Evolutionary conservation across 805 yeast species (phyloP).

Genomic region (Candida quercuum): DNA sequence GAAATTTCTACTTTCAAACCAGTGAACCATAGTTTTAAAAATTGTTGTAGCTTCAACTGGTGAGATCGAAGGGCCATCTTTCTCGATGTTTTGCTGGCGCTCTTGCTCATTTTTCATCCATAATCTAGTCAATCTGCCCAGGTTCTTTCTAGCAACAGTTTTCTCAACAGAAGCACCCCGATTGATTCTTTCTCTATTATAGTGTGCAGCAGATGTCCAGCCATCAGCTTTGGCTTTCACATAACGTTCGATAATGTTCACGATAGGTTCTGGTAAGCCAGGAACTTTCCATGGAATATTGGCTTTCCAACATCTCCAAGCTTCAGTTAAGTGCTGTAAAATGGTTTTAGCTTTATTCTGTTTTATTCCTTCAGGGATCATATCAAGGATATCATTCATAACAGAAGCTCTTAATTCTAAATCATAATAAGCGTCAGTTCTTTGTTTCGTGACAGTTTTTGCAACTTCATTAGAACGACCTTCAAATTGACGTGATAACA

Average conservation of each 20-base stretch:
- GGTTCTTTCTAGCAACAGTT: conserved; percentile 86
- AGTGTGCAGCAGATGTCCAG: conserved; percentile 91
- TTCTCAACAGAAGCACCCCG: conserved; percentile 93
- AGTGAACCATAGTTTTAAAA: conserved; percentile 81
- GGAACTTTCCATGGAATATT: conserved; percentile 98
- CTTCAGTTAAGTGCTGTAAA: conserved; percentile 91
- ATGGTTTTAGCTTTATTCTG: conserved; percentile 83
- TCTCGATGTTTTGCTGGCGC: conserved; percentile 71
- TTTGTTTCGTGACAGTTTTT: conserved; percentile 90
- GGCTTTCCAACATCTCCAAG: conserved; percentile 99
- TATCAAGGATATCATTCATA: conserved; percentile 91
- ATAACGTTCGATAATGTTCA: conserved; percentile 79
- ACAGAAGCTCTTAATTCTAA: conserved; percentile 90
- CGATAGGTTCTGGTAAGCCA: conserved; percentile 89
- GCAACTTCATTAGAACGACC: conserved; percentile 93
- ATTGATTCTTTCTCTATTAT: conserved; percentile 82
- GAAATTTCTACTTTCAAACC: conserved; percentile 83
- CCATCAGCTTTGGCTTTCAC: conserved; percentile 95
- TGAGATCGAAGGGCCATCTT: conserved; percentile 81
- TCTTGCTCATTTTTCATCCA: conserved; percentile 94
- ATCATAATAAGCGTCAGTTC: conserved; percentile 93
- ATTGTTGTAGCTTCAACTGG: conserved; percentile 87
- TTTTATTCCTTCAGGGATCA: conserved; percentile 93
- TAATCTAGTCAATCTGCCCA: conserved; percentile 85
- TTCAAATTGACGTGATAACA: conserved; percentile 89